Evolutionary conservation across 129 eudicot species (phyloP).

Genomic region (Dittrichia graveolens): DNA sequence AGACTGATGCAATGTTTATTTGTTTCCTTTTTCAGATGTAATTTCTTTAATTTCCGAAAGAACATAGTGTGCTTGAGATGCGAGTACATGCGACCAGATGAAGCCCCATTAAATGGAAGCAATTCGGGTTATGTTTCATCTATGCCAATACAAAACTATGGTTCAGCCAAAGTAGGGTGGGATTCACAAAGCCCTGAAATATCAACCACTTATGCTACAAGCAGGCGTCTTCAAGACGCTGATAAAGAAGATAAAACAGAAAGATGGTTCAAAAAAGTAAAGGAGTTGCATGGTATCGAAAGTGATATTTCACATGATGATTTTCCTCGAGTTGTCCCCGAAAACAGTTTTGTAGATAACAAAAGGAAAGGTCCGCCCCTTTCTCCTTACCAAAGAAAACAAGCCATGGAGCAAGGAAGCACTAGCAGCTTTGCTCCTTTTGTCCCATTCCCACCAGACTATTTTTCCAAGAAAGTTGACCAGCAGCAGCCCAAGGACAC

Average conservation of each 20-base stretch:
- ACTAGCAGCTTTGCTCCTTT: slow-evolving; percentile 59
- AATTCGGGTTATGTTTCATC: slow-evolving; percentile 29
- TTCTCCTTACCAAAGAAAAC: slow-evolving; percentile 52
- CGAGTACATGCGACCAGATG: slow-evolving; percentile 63
- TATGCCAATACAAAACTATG: too few relatives aligned
- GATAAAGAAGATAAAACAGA: slow-evolving; percentile 52
- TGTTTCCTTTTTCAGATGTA: slow-evolving; percentile 53
- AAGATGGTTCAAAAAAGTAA: slow-evolving; percentile 70
- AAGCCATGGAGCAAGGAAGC: slow-evolving; percentile 54
- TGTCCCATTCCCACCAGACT: slow-evolving; percentile 83
- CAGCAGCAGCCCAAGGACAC: slow-evolving; percentile 26
- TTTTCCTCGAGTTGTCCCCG: slow-evolving; percentile 67
- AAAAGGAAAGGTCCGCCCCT: slow-evolving; percentile 61
- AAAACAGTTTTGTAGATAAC: slow-evolving; percentile 50
- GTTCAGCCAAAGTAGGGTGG: too few relatives aligned
- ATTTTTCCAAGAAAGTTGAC: slow-evolving; percentile 60
- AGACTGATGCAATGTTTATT: not conserved
- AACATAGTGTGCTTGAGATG: slow-evolving; percentile 72
- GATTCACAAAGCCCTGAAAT: slow-evolving; percentile 16
- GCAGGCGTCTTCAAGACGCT: slow-evolving; percentile 31
- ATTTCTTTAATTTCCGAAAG: slow-evolving; percentile 64
- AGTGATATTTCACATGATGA: slow-evolving; percentile 57
- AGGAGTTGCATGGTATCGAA: slow-evolving; percentile 55
- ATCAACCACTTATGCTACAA: slow-evolving; percentile 13
- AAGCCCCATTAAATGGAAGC: slow-evolving; percentile 13